Conservation (phyloP, 2,329 filamentous ascomycete genomes). For the Lachnellula subtilissima region DNA sequence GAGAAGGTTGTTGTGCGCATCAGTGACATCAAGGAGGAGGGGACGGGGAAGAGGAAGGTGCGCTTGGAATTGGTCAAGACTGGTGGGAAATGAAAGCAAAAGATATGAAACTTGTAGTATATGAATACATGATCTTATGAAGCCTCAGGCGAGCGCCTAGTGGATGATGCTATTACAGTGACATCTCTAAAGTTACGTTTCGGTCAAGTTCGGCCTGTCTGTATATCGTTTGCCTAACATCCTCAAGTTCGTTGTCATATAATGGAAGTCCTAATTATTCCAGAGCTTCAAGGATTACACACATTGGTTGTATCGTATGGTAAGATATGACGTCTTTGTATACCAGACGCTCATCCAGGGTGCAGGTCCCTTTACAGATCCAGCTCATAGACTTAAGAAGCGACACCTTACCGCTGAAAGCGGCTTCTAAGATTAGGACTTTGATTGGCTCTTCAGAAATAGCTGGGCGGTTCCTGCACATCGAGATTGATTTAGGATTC, state of each 20-base stretch:
- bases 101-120: too few species aligned
- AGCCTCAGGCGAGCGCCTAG: too few species aligned
- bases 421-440: not conserved
- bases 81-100: not conserved
- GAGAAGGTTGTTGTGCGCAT: slow-evolving; percentile 87
- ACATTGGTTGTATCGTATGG: slow-evolving; percentile 66
- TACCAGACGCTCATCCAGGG: slow-evolving; percentile 50
- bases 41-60: slow-evolving; percentile 90
- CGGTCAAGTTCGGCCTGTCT: not conserved
- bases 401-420: not conserved
- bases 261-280: slow-evolving; percentile 71
- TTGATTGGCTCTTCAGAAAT: not conserved
- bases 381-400: not conserved
- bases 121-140: too few species aligned
- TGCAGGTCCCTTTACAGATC: not conserved
- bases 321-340: slow-evolving; percentile 70
- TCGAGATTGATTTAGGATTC: not conserved
- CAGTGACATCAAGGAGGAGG: slow-evolving; percentile 87
- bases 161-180: too few species aligned
- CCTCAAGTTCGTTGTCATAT: not conserved
- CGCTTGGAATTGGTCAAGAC: slow-evolving; percentile 62
- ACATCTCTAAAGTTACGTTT: too few species aligned
- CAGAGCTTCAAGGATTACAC: slow-evolving; percentile 65
- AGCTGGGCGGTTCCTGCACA: not conserved
- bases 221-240: not conserved